These are phyloP conservation scores for Capronia epimyces DNA, from an alignment of 2,329 filamentous ascomycete genomes.

Conservation along the genomic window DNA sequence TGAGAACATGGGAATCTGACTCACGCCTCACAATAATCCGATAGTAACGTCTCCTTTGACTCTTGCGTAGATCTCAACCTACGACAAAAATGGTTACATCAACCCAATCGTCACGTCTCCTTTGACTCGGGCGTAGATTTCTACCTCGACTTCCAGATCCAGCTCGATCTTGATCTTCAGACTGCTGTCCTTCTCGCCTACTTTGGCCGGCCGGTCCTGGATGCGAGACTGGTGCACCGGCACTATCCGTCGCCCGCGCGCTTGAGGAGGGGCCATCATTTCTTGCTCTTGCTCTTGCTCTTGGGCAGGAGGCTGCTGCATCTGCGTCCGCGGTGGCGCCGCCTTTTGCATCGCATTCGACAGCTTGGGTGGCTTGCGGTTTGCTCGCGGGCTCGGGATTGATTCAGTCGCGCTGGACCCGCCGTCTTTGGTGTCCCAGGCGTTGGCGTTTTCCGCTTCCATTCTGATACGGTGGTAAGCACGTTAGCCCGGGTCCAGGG, in stretches of 20 bases:
- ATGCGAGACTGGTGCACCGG: background rate
- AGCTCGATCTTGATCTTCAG: background rate
- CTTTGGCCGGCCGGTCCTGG: background rate
- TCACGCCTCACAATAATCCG: conserved; percentile 1
- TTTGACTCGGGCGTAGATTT: background rate
- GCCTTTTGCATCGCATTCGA: background rate
- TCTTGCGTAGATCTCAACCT: background rate
- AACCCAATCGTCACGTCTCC: background rate
- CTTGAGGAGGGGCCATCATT: background rate
- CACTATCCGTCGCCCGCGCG: background rate
- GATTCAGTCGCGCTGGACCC: background rate
- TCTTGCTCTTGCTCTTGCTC: no score
- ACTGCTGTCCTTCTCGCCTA: background rate
- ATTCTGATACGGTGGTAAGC: no score
- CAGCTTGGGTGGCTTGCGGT: background rate
- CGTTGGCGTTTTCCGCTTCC: background rate
- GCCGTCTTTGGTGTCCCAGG: background rate
- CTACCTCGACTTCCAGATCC: conserved; percentile 1
- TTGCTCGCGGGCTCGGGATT: background rate
- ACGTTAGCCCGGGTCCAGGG: background rate
- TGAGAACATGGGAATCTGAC: background rate
- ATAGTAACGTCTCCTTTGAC: background rate
- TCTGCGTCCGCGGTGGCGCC: background rate
- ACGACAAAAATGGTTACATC: background rate
- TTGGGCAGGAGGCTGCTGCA: no score